phyloP scores from a whole-genome alignment of 768 basidiomycete genomes.

The Serendipita sp. region DNA sequence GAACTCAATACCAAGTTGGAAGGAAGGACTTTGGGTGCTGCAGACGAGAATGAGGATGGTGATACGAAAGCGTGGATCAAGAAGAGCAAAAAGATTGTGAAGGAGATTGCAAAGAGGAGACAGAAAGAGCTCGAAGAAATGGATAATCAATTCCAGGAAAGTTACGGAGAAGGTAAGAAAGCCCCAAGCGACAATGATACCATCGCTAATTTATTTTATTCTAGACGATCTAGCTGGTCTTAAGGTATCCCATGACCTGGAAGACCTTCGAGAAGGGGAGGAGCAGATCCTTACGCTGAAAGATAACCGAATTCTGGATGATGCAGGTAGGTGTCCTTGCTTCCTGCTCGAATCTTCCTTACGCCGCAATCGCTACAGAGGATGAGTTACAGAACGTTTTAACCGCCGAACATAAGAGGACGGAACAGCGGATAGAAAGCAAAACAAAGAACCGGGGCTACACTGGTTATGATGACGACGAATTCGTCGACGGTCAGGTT shows the following conservation, averaged over 20 bases:
- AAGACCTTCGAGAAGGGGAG: constrained; percentile 84
- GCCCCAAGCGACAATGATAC: not conserved
- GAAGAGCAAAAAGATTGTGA: constrained; percentile 77
- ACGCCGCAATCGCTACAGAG: constrained; percentile 36
- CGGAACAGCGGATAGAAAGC: constrained; percentile 60
- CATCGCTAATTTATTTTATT: not conserved
- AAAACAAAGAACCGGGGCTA: constrained; percentile 85
- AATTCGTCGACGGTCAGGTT: constrained; percentile 58
- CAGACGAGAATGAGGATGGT: constrained; percentile 32
- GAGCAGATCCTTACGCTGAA: constrained; percentile 92
- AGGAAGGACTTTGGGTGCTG: constrained; percentile 83
- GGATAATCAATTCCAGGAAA: constrained; percentile 59
- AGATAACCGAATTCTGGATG: constrained; percentile 87
- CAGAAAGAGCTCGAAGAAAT: constrained; percentile 70
- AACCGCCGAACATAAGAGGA: constrained; percentile 76
- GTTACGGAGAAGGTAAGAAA: constrained; percentile 80
- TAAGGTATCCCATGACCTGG: constrained; percentile 92
- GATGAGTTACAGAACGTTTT: constrained; percentile 95
- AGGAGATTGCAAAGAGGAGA: constrained; percentile 70
- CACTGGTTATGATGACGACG: constrained; percentile 93
- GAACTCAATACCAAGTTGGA: constrained; percentile 87
- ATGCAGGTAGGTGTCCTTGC: constrained; percentile 50
- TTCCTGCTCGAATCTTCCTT: not conserved
- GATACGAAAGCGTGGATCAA: constrained; percentile 84
- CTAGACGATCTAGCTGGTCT: constrained; percentile 81